Evolutionary conservation across 352 stramenopile genomes (phyloP), one percentile per base, ranked within the genome.

Genomic region (Globisporangium cylindrosporum): DNA sequence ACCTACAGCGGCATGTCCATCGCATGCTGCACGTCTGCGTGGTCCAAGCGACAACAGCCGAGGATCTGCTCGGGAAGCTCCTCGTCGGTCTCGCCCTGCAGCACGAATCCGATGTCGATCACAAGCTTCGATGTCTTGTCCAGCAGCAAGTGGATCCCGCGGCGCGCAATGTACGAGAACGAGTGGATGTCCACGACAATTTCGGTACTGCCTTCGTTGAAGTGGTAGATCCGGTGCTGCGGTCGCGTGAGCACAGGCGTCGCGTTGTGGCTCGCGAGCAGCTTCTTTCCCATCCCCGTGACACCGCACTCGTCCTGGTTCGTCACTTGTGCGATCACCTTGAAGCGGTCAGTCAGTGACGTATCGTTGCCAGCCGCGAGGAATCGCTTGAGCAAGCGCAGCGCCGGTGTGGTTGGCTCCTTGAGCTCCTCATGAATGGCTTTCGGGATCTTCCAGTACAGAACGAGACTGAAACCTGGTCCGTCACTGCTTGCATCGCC

Each of bases 1-100:
- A 10, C 62, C 66, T 69, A 82, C 22, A 53, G 72, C 25, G 84
- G 80, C 48, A 95, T 68, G 12, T 79, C 70, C 67, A 81, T 81
- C 1, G 90, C 88, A 29, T 85, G 80, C 22, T 82, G 58, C 10
- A 94, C 74, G 59, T 96, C 88, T 1, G 91, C 63, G 51, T 79
- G 77, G 64, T 95, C 86, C 27, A 96, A 77, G 32, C 89, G 84
- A 62, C 84, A 93, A 67, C 90, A 94, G 41, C 86, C 90, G 1
- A 97, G 76, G 46, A 95, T 81, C 67, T 89, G 86, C 71, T 97
- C 90, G 0, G 90, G 90, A 27, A 97, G 69, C 61, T 97, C 89
- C 32, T 96, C 86, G 22, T 96, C 87, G 1, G 82, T 86, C 69
- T 97, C 89, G 36, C 90, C 89, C 68, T 97, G 88, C 14, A 97